A percentile compares a stretch with the other conserved stretches of the same genome.
Evolutionary conservation across 108 stramenopile species (phyloP).

Genomic region (Fistulifera pelliculosa): DNA sequence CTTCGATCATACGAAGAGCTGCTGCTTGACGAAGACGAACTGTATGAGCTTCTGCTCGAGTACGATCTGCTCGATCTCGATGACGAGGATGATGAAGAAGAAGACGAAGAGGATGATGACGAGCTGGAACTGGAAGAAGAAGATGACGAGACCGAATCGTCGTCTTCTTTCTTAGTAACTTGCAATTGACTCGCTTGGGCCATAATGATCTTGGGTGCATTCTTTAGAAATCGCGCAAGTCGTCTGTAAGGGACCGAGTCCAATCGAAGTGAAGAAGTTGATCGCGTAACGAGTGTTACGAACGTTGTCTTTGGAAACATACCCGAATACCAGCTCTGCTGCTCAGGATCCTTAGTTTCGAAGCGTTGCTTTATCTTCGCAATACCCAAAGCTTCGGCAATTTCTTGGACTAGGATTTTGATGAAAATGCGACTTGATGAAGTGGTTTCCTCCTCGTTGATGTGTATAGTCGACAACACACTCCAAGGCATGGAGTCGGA

Average conservation of each 20-base stretch:
- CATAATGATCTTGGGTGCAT: constrained; percentile 82
- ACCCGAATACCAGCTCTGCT: constrained; percentile 72
- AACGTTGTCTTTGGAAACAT: constrained; percentile 93
- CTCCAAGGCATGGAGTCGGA: constrained; percentile 98
- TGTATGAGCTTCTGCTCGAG: too few relatives aligned
- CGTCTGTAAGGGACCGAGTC: constrained; percentile 98
- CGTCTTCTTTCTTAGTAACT: constrained; percentile 46
- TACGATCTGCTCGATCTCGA: constrained; percentile 6
- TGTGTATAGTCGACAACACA: constrained; percentile 73
- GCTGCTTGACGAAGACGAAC: too few relatives aligned
- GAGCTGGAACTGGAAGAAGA: constrained; percentile 45
- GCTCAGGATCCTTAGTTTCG: constrained; percentile 63
- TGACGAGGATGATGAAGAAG: constrained; percentile 26
- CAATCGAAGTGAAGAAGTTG: constrained; percentile 98
- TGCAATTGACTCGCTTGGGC: constrained; percentile 63
- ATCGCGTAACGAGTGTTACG: constrained; percentile 96
- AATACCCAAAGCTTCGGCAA: constrained; percentile 94
- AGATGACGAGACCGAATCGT: constrained; percentile 34
- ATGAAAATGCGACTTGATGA: constrained; percentile 95
- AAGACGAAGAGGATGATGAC: constrained; percentile 28
- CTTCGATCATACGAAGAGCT: too few relatives aligned
- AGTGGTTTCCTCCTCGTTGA: constrained; percentile 97
- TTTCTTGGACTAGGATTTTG: constrained; percentile 95
- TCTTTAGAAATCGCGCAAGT: constrained; percentile 87
- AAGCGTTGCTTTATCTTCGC: constrained; percentile 80